phyloP scores from a whole-genome alignment of 2,329 filamentous ascomycete genomes.

The Colletotrichum tabaci region DNA sequence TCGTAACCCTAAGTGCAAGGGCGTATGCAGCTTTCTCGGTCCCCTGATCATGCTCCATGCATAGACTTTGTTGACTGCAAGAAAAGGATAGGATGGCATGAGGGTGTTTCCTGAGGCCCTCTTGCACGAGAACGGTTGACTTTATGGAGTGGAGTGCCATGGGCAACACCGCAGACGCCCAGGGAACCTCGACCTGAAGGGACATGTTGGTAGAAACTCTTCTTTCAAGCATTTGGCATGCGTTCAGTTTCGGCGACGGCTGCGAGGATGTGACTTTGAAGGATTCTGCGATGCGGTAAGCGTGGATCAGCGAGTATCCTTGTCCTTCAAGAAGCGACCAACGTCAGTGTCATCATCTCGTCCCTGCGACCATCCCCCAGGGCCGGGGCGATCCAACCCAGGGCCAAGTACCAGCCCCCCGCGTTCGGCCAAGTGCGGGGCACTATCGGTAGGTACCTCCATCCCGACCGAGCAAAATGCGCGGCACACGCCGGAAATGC shows the following conservation, averaged over 20 bases:
- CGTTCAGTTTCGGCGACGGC: slow-evolving; percentile 25
- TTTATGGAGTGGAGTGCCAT: background rate
- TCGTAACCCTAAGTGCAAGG: too few species aligned
- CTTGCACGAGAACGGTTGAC: background rate
- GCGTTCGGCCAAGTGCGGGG: slow-evolving; percentile 32
- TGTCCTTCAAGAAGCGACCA: slow-evolving; percentile 18
- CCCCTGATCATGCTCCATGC: background rate
- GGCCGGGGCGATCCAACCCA: slow-evolving; percentile 12
- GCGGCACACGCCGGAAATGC: slow-evolving; percentile 1
- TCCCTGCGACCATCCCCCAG: slow-evolving; percentile 23
- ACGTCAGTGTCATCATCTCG: slow-evolving; percentile 10
- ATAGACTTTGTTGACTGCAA: background rate
- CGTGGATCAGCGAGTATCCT: slow-evolving; percentile 31
- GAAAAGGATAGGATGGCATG: background rate
- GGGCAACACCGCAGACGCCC: background rate
- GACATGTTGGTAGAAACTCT: background rate
- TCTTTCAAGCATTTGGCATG: background rate
- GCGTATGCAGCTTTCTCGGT: background rate
- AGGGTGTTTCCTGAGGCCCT: background rate
- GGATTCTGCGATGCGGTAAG: slow-evolving; percentile 28
- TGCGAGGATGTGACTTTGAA: slow-evolving; percentile 15
- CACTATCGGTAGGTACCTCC: slow-evolving; percentile 19
- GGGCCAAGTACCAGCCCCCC: slow-evolving; percentile 29
- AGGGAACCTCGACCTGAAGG: background rate
- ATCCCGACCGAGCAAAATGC: slow-evolving; percentile 6